phyloP scores from a whole-genome alignment of 345 rosid genomes.

The Heritiera littoralis region DNA sequence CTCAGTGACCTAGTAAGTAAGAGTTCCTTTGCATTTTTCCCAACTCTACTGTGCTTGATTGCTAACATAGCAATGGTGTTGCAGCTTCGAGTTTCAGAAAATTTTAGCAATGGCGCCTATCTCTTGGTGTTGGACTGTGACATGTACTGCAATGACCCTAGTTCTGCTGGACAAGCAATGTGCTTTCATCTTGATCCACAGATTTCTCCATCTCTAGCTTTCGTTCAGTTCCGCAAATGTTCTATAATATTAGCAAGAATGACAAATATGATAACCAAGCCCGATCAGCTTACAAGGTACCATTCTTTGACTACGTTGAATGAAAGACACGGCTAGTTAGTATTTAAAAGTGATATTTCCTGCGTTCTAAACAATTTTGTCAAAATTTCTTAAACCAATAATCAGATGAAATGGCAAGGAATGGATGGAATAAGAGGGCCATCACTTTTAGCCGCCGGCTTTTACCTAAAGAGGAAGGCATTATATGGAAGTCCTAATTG shows the following conservation, averaged over 20 bases:
- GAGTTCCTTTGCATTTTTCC: neutral
- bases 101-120: constrained; percentile 45
- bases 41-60: neutral
- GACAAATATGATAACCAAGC: constrained; percentile 49
- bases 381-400: too few species aligned
- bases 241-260: constrained; percentile 32
- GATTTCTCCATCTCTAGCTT: constrained; percentile 31
- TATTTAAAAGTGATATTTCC: too few species aligned
- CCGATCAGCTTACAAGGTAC: constrained; percentile 4
- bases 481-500: too few species aligned
- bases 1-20: constrained; percentile 47
- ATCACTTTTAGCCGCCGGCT: too few species aligned
- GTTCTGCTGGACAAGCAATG: constrained; percentile 46
- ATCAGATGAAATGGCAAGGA: too few species aligned
- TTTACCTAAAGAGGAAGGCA: too few species aligned
- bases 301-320: too few species aligned
- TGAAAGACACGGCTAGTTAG: too few species aligned
- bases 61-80: neutral
- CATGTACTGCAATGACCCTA: constrained; percentile 51
- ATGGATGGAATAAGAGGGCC: too few species aligned
- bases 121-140: constrained; percentile 48
- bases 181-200: constrained; percentile 43
- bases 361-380: too few species aligned
- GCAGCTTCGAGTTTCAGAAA: constrained; percentile 53
- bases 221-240: constrained; percentile 51